Evolutionary conservation across 1,139 yeast species (phyloP), one percentile per base, ranked within the genome.

Genomic region (Pichia sp.): DNA sequence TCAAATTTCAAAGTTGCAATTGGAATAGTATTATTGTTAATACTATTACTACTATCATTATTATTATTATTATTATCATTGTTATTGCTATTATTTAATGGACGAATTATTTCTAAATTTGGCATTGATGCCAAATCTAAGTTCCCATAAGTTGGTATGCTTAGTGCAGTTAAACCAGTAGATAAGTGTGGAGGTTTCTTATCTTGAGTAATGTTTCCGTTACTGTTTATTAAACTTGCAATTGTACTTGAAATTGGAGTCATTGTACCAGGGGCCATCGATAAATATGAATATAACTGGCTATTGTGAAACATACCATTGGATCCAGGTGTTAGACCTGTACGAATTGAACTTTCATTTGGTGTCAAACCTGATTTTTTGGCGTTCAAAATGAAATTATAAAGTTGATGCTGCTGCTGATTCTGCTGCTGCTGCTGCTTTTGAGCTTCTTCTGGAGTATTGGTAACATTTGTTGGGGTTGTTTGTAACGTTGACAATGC

Each of bases 281-380:
- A 36, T 27, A 53, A 47, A n/a, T 53, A 53, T 13, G 54, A 47
- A 51, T 51, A 53, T 22, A 53, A 19, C 1, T 46, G 33, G 42
- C n/a, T 50, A 28, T 48, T 51, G 9, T 41, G 29, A 34, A 45
- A 44, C 38, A 46, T 46, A 25, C 38, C 22, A n/a, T 42, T 46
- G 10, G 71, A 70, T 2, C 76, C 75, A 1, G 81, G 81, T 0
- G 90, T 83, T 39, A 84, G 66, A 0, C 91, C 91, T 0, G 87
- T 74, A 56, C 93, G 73, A 46, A 84, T 57, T 50, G 79, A 75
- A 6, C 86, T 79, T 62, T 84, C 90, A 65, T 81, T 84, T 7
- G 91, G 89, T 0, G 89, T 82, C 44, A 84, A 69, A 0, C 88
- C 90, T 0, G 84, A 73, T 58, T 82, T 58, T 39, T 62, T 65